Base-by-base conservation (phyloP, 2,329 filamentous ascomycete species). In the Colletotrichum orchidophilum region DNA sequence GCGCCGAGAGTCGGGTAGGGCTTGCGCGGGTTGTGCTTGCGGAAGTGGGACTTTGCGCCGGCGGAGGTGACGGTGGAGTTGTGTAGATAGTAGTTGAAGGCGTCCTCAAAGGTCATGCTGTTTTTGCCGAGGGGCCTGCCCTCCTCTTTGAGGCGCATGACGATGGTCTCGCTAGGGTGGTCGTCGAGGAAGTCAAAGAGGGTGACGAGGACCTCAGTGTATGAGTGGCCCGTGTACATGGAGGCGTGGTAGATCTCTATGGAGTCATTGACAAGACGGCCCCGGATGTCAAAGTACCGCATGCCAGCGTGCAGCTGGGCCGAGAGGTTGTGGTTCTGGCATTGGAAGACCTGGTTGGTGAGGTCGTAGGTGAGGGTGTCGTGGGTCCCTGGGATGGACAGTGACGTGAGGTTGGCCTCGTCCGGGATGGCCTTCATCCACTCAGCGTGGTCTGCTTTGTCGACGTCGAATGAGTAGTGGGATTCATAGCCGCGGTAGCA, bases 351-450 rank as follows among this genome's bases (percentile, higher is more conserved):
- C 68, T 80, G 78, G 53, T 76, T 74, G 31, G 70, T 74, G 66
- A 85, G 78, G 54, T 78, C 75, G 73, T 83, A 85, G 21, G 86
- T 87, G 83, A 88, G 83, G 27, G 86, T 87, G 76, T 88, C 86
- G 78, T 88, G 86, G 1, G 86, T 87, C 33, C 86, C 86, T 0
- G 86, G 86, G 69, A 88, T 82, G 55, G 85, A 86, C 52, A 88
- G 80, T 61, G 77, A 81, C 35, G 84, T 80, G 39, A 88, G 76
- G 55, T 77, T 79, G 42, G 80, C 77, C 29, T 77, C 72, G 76
- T 87, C 83, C 31, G 83, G 83, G 12, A 87, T 75, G 7, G 61
- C 60, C 24, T 77, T 77, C 85, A 87, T 87, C 85, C 85, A 87
- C 46, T 72, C 63, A 7, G 80, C 76, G 35, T 81, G 76, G 52